Evolutionary conservation across 352 stramenopile genomes (phyloP), one percentile per base, ranked within the genome.

Genomic region (Phytophthora constricta): DNA sequence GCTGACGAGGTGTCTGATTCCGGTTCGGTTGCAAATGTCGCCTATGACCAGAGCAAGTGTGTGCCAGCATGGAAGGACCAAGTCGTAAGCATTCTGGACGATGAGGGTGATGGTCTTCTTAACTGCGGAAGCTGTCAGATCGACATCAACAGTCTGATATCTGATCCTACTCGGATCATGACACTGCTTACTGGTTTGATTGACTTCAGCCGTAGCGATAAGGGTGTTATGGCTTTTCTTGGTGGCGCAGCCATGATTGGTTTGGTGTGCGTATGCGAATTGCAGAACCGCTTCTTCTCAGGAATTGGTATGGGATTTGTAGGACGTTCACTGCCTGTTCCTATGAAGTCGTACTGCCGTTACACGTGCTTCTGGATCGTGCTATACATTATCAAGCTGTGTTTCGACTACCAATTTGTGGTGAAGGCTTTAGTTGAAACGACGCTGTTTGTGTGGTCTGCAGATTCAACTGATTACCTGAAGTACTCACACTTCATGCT

Each of bases 371-470:
- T 95, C 60, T 95, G 86, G 87, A 65, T 95, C 14, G 63, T 90
- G 10, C 41, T 95, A 43, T 93, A 91, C n/a, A 9, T 84, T 0
- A 70, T 77, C 56, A 95, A 95, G 62, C 58, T 95, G n/a, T 84
- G 67, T n/a, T 93, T 95, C 53, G 85, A 92, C 45, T 95, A 95
- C 71, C 83, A 93, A 62, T 92, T 92, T 47, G 87, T 95, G 57
- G 64, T 95, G 20, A 95, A 95, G 57, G 80, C 62, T 34, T 60
- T 95, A 19, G 87, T 95, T 0, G 87, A 95, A 51, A 93, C 87
- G n/a, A 91, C 87, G 34, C 71, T 95, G 22, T 92, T 95, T 51
- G 89, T 95, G 23, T 95, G 87, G 74, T 87, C 86, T 22, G 73
- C 84, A 3, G 62, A 89, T 37, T 76, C 77, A 58, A 77, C 74